Evolutionary conservation across 164 flowering plant species (phyloP), one percentile per base, ranked within the genome.

Genomic region (Hamamelis virginiana): DNA sequence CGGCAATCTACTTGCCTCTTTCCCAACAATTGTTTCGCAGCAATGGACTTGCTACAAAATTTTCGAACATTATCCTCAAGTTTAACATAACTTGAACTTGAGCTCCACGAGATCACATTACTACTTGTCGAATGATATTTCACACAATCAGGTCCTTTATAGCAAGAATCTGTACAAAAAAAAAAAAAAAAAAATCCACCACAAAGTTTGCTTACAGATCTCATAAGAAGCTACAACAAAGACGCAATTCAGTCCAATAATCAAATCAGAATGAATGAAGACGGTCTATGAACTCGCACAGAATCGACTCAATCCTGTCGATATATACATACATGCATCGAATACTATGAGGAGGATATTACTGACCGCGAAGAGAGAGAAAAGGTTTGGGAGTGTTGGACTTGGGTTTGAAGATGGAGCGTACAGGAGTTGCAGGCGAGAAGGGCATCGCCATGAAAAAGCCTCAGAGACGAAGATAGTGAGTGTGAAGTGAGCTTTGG

Each of bases 41-140:
- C 72, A 65, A 65, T 10, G 15, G 74, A 66, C 56, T 78, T 78
- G 61, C 60, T 18, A 62, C 76, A 81, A 64, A 78, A 41, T 66
- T 67, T 74, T 33, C 71, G 26, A 16, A 71, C 51, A 22, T 74
- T 80, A 19, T 21, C 68, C 38, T 73, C 76, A 62, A 83, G 61
- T 65, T 74, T 77, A 16, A 51, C 85, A 70, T 82, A 85, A 80
- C 69, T 84, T n/a, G 84, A 75, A 68, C 87, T 66, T 2, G 92
- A 74, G 56, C 85, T 73, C 89, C 79, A 84, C 0, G 83, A 72
- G n/a, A 51, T 45, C 59, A 63, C 72, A 59, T 72, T 78, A 14
- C 66, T 43, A 16, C 62, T 56, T 16, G 38, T 53, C 16, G 81
- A 45, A 60, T 43, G 53, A 62, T 74, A 68, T 52, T 57, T 83